Evolutionary conservation across 2,329 filamentous ascomycete species (phyloP).

Genomic region (Rasamsonia emersonii): DNA sequence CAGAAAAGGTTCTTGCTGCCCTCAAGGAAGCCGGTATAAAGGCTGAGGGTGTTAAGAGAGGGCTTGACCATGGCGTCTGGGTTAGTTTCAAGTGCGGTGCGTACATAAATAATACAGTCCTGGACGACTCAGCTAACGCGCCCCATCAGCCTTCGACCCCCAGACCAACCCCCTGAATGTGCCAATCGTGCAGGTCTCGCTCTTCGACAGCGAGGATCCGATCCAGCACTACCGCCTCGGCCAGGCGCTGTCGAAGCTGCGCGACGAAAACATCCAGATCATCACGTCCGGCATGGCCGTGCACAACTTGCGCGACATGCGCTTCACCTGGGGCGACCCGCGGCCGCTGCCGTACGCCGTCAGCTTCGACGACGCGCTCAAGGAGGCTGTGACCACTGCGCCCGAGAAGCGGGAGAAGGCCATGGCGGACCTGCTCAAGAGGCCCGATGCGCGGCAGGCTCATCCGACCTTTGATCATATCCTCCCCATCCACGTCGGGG

Average conservation of each 20-base stretch:
- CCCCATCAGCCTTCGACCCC: conserved; percentile 48
- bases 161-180: conserved; percentile 54
- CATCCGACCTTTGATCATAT: conserved; percentile 59
- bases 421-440: conserved; percentile 39
- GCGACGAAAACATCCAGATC: conserved; percentile 59
- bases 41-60: conserved; percentile 51
- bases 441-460: conserved; percentile 49
- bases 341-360: conserved; percentile 48
- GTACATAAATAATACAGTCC: conserved; percentile 14
- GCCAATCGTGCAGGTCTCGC: conserved; percentile 64
- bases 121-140: neutral
- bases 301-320: conserved; percentile 56
- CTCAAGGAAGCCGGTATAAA: conserved; percentile 52
- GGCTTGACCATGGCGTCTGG: conserved; percentile 69
- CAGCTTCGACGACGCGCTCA: conserved; percentile 60
- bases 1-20: conserved; percentile 48
- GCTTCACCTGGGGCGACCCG: conserved; percentile 36
- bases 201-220: conserved; percentile 57
- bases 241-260: conserved; percentile 54
- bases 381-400: conserved; percentile 50
- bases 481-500: conserved; percentile 50
- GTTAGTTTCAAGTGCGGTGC: conserved; percentile 52
- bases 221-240: conserved; percentile 60
- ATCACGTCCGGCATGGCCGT: conserved; percentile 68
- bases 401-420: conserved; percentile 35